These are phyloP conservation scores for Porpolomopsis calyptriformis DNA, from an alignment of 768 basidiomycete genomes.

Conservation along the genomic window DNA sequence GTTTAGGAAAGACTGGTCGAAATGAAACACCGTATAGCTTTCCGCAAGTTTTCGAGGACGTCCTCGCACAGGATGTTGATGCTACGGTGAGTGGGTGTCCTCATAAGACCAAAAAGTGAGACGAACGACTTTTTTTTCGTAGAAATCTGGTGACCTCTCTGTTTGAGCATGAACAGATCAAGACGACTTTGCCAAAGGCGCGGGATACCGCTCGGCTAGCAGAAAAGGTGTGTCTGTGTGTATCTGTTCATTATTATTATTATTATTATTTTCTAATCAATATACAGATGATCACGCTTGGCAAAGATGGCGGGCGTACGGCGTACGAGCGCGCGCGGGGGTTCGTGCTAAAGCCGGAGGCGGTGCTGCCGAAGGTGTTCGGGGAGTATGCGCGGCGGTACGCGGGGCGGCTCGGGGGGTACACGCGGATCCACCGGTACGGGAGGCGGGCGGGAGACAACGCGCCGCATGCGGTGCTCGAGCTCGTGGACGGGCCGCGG, in stretches of 20 bases:
- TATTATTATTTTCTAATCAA: not conserved
- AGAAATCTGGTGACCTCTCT: conserved; percentile 93
- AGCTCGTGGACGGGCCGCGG: conserved; percentile 88
- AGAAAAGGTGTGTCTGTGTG: conserved; percentile 56
- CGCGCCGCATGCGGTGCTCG: conserved; percentile 83
- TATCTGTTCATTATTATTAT: not conserved
- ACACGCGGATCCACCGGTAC: conserved; percentile 87
- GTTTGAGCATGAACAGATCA: conserved; percentile 90
- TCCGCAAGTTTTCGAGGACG: conserved; percentile 85
- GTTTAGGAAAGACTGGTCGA: no score
- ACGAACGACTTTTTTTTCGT: conserved; percentile 9
- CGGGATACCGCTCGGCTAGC: conserved; percentile 84
- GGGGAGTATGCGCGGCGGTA: conserved; percentile 73
- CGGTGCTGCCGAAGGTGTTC: conserved; percentile 77
- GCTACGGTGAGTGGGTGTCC: conserved; percentile 54
- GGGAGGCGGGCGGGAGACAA: conserved; percentile 89
- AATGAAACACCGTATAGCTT: conserved; percentile 96
- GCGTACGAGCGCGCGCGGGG: conserved; percentile 63
- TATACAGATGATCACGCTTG: conserved; percentile 76
- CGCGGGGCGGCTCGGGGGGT: conserved; percentile 75
- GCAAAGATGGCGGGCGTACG: conserved; percentile 69
- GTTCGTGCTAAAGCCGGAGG: conserved; percentile 67
- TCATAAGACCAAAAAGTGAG: not conserved
- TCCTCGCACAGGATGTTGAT: conserved; percentile 89
- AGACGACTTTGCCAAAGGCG: conserved; percentile 92